phyloP scores from a whole-genome alignment of 2,329 filamentous ascomycete genomes.

The Cercospora berteroae region DNA sequence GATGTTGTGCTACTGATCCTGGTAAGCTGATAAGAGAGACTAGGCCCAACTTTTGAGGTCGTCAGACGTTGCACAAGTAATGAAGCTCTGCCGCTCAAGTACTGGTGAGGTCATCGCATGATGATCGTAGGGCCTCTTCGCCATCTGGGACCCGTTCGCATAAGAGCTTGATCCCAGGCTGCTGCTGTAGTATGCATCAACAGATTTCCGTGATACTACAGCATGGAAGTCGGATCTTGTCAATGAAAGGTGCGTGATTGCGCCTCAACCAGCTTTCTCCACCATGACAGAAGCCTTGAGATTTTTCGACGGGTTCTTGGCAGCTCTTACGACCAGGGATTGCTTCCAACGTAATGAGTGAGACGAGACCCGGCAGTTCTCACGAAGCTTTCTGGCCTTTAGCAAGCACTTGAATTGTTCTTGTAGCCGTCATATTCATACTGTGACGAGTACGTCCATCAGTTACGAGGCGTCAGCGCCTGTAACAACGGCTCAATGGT shows the following conservation, averaged over 20 bases:
- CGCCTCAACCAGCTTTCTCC: background rate
- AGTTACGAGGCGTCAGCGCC: too few relatives aligned
- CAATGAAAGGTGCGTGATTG: background rate
- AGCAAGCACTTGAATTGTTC: too few relatives aligned
- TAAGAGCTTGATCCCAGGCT: background rate
- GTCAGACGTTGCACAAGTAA: background rate
- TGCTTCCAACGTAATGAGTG: background rate
- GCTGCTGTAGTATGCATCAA: background rate
- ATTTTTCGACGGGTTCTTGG: background rate
- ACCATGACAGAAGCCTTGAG: background rate
- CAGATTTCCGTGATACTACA: background rate
- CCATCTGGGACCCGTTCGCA: background rate
- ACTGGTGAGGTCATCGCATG: background rate
- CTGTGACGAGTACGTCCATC: background rate
- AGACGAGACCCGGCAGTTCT: background rate
- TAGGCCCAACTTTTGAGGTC: background rate
- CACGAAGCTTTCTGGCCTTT: background rate
- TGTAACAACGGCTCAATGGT: background rate
- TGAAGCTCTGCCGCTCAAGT: background rate
- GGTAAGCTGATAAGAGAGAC: background rate
- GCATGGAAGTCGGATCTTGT: background rate
- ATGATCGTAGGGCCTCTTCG: background rate
- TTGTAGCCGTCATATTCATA: too few relatives aligned
- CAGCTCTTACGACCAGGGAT: background rate
- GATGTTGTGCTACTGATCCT: background rate